Conservation (phyloP, 805 yeast species). For the Dipodascus geniculatus region DNA sequence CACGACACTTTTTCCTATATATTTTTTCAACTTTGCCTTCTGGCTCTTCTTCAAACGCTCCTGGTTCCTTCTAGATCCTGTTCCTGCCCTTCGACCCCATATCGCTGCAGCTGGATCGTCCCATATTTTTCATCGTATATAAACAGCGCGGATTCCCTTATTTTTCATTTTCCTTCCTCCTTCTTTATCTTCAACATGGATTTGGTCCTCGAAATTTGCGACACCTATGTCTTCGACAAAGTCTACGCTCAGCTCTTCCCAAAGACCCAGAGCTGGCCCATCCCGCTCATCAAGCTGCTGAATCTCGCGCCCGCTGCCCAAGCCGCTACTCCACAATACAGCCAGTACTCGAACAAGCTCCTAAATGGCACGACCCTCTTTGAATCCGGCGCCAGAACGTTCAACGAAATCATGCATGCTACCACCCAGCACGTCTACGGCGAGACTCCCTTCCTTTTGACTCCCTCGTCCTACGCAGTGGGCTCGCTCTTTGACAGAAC, state of each 20-base stretch:
- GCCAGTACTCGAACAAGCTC: neutral
- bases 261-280: conserved; percentile 4
- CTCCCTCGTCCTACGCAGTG: conserved; percentile 43
- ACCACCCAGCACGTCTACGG: conserved; percentile 41
- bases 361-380: neutral
- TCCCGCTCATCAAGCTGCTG: conserved; percentile 4
- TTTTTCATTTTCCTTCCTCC: neutral
- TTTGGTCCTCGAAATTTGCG: conserved; percentile 72
- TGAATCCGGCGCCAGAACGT: neutral
- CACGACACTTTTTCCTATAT: neutral
- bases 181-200: conserved; percentile 46
- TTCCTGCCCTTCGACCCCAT: no score
- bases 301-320: conserved; percentile 1
- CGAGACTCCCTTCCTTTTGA: conserved; percentile 44
- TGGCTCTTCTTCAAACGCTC: neutral
- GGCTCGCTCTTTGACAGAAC: conserved; percentile 65
- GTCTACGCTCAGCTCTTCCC: conserved; percentile 64
- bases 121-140: no score
- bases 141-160: neutral
- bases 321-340: neutral
- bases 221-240: conserved; percentile 62
- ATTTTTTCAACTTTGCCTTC: neutral
- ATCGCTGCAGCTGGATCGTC: no score
- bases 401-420: conserved; percentile 2
- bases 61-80: no score